Percentiles rank a stretch among this genome's conserved stretches.
Conservation (phyloP, 352 stramenopile genomes). For the Aphanomyces cochlioides region DNA sequence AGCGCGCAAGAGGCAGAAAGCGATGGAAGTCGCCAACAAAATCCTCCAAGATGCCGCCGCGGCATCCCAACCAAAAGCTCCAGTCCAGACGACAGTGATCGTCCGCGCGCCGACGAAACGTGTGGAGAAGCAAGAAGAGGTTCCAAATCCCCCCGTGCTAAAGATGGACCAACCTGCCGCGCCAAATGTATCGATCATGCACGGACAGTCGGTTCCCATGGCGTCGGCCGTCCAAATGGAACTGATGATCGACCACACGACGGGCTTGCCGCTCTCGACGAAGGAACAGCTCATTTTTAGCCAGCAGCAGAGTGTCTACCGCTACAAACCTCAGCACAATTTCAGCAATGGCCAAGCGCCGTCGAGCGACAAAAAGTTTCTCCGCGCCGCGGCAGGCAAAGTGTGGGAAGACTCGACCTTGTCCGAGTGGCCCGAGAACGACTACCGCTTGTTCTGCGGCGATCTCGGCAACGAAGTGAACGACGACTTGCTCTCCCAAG, state of each 20-base stretch:
- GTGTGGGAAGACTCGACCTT: conserved; percentile 92
- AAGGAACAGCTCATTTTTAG: conserved; percentile 81
- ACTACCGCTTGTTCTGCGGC: conserved; percentile 95
- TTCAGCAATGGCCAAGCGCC: background rate
- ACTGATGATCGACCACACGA: conserved; percentile 60
- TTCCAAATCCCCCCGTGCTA: conserved; percentile 30
- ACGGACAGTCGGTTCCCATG: conserved; percentile 20
- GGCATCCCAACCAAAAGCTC: background rate
- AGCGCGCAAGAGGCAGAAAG: conserved; percentile 37
- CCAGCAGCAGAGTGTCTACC: conserved; percentile 79
- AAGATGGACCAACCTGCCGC: background rate
- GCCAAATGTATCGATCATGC: conserved; percentile 28
- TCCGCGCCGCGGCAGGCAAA: conserved; percentile 75
- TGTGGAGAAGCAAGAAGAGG: conserved; percentile 47
- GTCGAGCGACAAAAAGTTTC: conserved; percentile 47
- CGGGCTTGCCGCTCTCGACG: conserved; percentile 52
- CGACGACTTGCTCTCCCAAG: conserved; percentile 80
- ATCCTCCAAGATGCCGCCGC: conserved; percentile 30
- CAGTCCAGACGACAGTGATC: conserved; percentile 8
- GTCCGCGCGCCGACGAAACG: conserved; percentile 64
- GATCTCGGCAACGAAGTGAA: conserved; percentile 92
- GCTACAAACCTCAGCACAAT: conserved; percentile 63
- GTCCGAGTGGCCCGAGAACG: conserved; percentile 93
- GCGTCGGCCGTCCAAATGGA: conserved; percentile 36
- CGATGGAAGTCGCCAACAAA: conserved; percentile 19